Evolutionary conservation across 768 basidiomycete species (phyloP).

Genomic region (Pleurotus salmoneostramineus): DNA sequence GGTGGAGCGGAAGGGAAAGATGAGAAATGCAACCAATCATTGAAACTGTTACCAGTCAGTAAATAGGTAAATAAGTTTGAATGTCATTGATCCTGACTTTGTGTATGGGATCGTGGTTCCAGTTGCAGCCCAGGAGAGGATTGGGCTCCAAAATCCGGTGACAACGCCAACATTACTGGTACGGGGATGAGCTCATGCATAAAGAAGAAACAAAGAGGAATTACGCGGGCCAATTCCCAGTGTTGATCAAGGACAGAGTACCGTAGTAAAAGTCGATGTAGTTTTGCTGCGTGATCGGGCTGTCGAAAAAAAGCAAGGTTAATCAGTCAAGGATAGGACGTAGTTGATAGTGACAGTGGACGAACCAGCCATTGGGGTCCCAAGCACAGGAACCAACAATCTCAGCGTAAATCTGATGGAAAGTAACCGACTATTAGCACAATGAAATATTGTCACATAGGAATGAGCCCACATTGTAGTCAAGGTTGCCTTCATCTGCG

Average conservation of each 20-base stretch:
- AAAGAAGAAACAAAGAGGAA: too few species aligned
- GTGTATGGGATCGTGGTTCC: conserved; percentile 9
- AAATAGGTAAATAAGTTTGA: too few species aligned
- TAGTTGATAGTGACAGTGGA: too few species aligned
- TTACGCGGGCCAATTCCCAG: conserved; percentile 9
- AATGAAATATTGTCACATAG: background rate
- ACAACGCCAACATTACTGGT: background rate
- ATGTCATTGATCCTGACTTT: conserved; percentile 1
- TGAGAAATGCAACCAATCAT: conserved; percentile 12
- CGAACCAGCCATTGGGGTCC: conserved; percentile 11
- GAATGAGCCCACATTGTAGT: conserved; percentile 2
- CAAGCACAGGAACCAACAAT: conserved; percentile 18
- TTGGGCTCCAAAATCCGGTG: conserved; percentile 7
- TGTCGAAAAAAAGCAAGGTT: background rate
- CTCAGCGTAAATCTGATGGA: conserved; percentile 12
- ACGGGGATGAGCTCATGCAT: background rate
- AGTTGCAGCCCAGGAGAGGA: conserved; percentile 10
- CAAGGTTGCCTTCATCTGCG: conserved; percentile 7
- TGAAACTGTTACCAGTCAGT: conserved; percentile 3
- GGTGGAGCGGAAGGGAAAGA: conserved; percentile 6
- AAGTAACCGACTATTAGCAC: background rate
- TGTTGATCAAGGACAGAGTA: conserved; percentile 7
- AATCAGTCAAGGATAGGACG: background rate
- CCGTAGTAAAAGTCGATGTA: conserved; percentile 17
- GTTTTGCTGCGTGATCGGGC: conserved; percentile 17